phyloP scores from a whole-genome alignment of 2,329 filamentous ascomycete species.

The Alternaria rosae region DNA sequence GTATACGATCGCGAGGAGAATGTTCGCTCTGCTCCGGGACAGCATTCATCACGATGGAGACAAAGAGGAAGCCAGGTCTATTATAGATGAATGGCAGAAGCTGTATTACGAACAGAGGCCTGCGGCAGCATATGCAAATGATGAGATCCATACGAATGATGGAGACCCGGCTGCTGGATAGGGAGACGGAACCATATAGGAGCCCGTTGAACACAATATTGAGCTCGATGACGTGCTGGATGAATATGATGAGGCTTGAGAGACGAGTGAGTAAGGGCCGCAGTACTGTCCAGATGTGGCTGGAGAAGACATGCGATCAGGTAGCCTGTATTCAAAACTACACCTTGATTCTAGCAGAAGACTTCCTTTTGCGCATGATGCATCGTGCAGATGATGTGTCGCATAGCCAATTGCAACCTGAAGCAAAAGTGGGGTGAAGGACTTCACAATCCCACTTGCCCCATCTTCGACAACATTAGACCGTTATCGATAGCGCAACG shows the following conservation, averaged over 20 bases:
- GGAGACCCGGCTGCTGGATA: no score
- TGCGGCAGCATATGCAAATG: background rate
- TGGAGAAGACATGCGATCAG: background rate
- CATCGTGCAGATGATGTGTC: background rate
- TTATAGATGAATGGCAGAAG: background rate
- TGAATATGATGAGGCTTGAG: background rate
- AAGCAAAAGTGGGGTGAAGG: slow-evolving; percentile 4
- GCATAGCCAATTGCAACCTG: background rate
- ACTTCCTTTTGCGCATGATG: background rate
- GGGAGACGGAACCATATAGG: background rate
- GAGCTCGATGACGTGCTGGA: background rate
- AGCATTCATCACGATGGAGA: background rate
- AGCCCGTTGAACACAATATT: background rate
- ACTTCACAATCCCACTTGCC: slow-evolving; percentile 13
- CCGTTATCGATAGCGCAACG: slow-evolving; percentile 1
- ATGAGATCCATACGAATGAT: no score
- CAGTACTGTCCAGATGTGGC: background rate
- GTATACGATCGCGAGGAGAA: slow-evolving; percentile 21
- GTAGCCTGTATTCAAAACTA: background rate
- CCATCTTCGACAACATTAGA: slow-evolving; percentile 11
- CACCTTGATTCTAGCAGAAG: background rate
- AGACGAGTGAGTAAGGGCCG: background rate
- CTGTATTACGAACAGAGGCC: background rate
- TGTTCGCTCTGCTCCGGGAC: background rate
- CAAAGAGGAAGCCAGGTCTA: background rate